phyloP scores from a whole-genome alignment of 2,329 filamentous ascomycete species.

The Trematosphaeria pertusa region DNA sequence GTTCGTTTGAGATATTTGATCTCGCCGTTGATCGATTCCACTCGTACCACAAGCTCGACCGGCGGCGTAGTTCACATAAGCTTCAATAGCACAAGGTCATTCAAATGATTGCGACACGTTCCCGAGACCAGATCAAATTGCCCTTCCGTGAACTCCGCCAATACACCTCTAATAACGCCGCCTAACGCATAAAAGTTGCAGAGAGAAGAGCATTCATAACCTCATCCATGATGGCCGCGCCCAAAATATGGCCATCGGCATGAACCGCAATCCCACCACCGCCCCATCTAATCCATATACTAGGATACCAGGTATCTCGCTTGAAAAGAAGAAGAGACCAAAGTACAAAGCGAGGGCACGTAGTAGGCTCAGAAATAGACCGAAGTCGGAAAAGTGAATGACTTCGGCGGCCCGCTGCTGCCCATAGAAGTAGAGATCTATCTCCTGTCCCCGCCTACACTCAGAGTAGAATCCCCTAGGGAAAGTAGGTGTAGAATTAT shows the following conservation, averaged over 20 bases:
- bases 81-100: too few species aligned
- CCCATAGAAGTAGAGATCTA: neutral
- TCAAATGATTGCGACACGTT: too few species aligned
- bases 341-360: too few species aligned
- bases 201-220: neutral
- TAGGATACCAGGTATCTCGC: too few species aligned
- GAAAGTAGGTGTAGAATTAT: slow-evolving; percentile 3
- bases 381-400: neutral
- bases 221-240: slow-evolving; percentile 5
- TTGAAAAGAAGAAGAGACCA: too few species aligned
- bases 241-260: neutral
- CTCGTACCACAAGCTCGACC: too few species aligned
- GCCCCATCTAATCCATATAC: neutral
- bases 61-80: too few species aligned
- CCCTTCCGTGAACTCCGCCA: slow-evolving; percentile 3
- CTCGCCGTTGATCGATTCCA: too few species aligned
- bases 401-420: neutral
- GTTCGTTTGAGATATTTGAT: neutral
- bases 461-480: too few species aligned
- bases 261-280: too few species aligned
- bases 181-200: slow-evolving; percentile 17
- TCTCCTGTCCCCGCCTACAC: neutral
- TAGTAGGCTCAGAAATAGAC: too few species aligned
- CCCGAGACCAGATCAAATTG: neutral
- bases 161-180: slow-evolving; percentile 41